A percentile compares a stretch with the other conserved stretches of the same genome.
Evolutionary conservation across 2,329 filamentous ascomycete genomes (phyloP).

Genomic region (Anthostomella pinea): DNA sequence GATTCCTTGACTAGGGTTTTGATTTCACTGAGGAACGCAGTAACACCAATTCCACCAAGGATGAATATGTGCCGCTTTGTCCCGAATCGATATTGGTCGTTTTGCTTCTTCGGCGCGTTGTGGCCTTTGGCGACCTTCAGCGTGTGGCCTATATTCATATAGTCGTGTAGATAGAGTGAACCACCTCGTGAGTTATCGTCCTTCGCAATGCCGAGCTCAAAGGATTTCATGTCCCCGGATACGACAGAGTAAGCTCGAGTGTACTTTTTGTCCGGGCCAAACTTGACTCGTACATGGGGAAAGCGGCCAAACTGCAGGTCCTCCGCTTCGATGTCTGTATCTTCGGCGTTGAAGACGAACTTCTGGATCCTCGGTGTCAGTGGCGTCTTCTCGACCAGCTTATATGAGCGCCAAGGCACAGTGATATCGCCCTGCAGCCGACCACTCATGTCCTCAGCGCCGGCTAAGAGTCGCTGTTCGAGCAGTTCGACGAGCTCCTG

Average conservation of each 20-base stretch:
- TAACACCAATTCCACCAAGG: slow-evolving; percentile 31
- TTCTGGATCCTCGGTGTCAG: slow-evolving; percentile 50
- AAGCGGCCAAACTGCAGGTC: slow-evolving; percentile 38
- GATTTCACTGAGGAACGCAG: slow-evolving; percentile 29
- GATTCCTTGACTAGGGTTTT: slow-evolving; percentile 11
- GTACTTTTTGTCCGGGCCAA: slow-evolving; percentile 53
- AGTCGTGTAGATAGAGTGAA: slow-evolving; percentile 55
- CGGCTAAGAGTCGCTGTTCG: slow-evolving; percentile 46
- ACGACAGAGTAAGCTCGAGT: slow-evolving; percentile 57
- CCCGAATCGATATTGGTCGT: slow-evolving; percentile 4
- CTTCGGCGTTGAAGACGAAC: slow-evolving; percentile 48
- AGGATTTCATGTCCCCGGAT: slow-evolving; percentile 44
- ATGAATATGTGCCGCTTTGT: slow-evolving; percentile 28
- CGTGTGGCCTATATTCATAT: slow-evolving; percentile 48
- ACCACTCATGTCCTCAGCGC: slow-evolving; percentile 31
- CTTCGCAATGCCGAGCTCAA: slow-evolving; percentile 59
- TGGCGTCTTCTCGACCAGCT: slow-evolving; percentile 45
- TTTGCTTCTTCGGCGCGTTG: slow-evolving; percentile 6
- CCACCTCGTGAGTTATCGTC: slow-evolving; percentile 56
- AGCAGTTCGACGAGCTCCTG: slow-evolving; percentile 46
- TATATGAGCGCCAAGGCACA: slow-evolving; percentile 43
- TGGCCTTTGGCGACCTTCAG: slow-evolving; percentile 39
- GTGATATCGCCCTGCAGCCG: slow-evolving; percentile 24
- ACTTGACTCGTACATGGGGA: slow-evolving; percentile 54
- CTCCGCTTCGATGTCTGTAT: slow-evolving; percentile 31